Base-by-base conservation (phyloP, 192 early-diverging fungal genomes). In the Thamnidium elegans region DNA sequence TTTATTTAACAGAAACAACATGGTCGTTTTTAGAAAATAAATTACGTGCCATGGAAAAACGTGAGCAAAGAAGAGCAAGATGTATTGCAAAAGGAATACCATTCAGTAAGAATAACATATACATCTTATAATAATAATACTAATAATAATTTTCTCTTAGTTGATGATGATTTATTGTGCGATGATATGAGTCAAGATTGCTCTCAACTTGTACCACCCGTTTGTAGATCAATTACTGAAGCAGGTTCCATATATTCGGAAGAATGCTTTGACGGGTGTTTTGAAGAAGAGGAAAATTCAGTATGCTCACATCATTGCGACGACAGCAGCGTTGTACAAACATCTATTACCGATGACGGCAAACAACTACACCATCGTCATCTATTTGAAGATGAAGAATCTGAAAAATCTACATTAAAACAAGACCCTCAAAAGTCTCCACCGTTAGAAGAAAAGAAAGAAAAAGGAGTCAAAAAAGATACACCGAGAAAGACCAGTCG, bases 1-100 rank as follows among this genome's bases (percentile, higher is more conserved):
- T 89, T 8, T 93, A 86, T 63, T 63, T 97, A 42, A 83, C 84
- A 63, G 91, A 93, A 62, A 69, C 23, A 7, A 81, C 81, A 13
- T 97, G 94, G 95, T 82, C 88, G 53, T 81, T 78, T 52, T 80
- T 97, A 17, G 95, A 97, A 74, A 84, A 87, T 54, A 80, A 82
- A 19, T 85, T 97, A 62, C 81, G 88, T 19, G 82, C 75, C 34
- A 70, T 80, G 32, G 90, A 96, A 60, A 82, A 79, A 21, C 71
- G 77, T 34, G 80, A 85, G 47, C 79, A 85, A 75, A 77, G 71
- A 65, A 61, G 73, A 70, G 63, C 74, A 79, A 66, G 78, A 65
- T 58, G 52, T 20, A 58, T 68, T 66, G 69, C 56, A 56, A 69
- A 73, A 78, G 70, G 81, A 21, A 30, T 78, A 68, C 64, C 55